Base-by-base conservation (phyloP, 495 filamentous ascomycete genomes). In the Penicillium pulvis region DNA sequence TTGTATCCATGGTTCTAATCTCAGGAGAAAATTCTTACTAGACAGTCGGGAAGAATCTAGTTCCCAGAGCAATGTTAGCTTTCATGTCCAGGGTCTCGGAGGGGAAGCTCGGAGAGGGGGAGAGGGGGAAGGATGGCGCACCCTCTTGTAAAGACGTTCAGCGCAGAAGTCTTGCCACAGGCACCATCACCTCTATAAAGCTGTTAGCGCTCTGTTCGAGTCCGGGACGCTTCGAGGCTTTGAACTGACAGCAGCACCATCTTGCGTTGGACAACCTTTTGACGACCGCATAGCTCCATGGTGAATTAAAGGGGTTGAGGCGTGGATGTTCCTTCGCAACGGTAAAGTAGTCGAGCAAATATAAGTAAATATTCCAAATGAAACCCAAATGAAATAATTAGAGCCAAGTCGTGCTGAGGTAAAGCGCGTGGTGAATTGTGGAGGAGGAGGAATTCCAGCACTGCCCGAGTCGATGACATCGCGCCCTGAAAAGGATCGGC, bases 131-230 rank as follows among this genome's bases (percentile, higher is more conserved):
- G 41, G 17, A 51, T 56, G 53, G 57, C 83, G 63, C 78, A 95
- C 90, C 94, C 94, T 89, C 94, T 88, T 53, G 94, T 98, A 76
- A 98, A 98, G 62, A 98, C 94, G 74, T 98, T 98, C 74, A 98
- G 75, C 60, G 97, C 79, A 46, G 93, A 97, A 52, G 94, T 98
- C 81, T 98, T 98, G 68, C 94, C 94, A 73, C 91, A 97, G 61
- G 94, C 94, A 81, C 94, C 94, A 75, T 98, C 94, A 64, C 94
- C 94, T 72, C 91, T 95, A 65, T 65, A 47, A 26, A n/a, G 53
- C 53, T 16, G 61, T 74, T 49, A 72, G 57, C 54, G 31, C 19
- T 41, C 19, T 49, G 23, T n/a, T 53, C 47, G 4, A 31, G 30
- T 31, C 33, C 31, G 19, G 16, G 19, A 52, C 16, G 11, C 31